Base-by-base conservation (phyloP, 495 filamentous ascomycete species). In the Lindgomyces ingoldianus region DNA sequence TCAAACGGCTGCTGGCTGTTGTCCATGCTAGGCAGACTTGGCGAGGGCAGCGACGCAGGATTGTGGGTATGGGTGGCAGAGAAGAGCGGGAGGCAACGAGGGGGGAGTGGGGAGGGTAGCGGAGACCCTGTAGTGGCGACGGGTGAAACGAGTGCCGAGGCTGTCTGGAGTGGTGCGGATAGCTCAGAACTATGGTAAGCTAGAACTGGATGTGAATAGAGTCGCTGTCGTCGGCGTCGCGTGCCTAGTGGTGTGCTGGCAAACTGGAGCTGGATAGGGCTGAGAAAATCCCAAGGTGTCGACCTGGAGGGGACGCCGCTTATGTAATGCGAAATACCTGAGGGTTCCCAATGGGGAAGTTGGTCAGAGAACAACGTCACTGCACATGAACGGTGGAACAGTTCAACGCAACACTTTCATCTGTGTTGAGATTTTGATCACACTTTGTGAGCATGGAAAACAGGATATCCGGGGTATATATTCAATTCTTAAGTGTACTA, bases 71-170 rank as follows among this genome's bases (percentile, higher is more conserved):
- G 48, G 55, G 42, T 21, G 42, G 49, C 27, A 12, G 22, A 49
- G 29, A 42, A 24, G 36, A 22, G 33, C 19, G 27, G 50, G 33
- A 65, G 62, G 62, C 56, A 60, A 51, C 64, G 64, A 67, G 64
- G 57, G 64, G 64, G 50, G 50, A 12, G 47, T 60, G 56, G 33
- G 27, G 63, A 21, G 63, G 45, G 22, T 8, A 49, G 42, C 14
- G 21, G 26, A 49, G 63, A 50, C 42, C 57, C 41, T 41, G 56
- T 8, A 33, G 63, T 56, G 64, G 64, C 64, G 64, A 57, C 57
- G 64, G 57, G 45, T 41, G 56, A 60, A 57, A 67, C 64, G 48
- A 60, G 24, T 26, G 57, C 64, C 64, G 57, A 61, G 57, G 64
- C 57, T 60, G 27, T 47, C 52, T 12, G 29, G 16, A 55, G 24